Conservation (phyloP, 306 rosid genomes). For the Rosa rugosa region DNA sequence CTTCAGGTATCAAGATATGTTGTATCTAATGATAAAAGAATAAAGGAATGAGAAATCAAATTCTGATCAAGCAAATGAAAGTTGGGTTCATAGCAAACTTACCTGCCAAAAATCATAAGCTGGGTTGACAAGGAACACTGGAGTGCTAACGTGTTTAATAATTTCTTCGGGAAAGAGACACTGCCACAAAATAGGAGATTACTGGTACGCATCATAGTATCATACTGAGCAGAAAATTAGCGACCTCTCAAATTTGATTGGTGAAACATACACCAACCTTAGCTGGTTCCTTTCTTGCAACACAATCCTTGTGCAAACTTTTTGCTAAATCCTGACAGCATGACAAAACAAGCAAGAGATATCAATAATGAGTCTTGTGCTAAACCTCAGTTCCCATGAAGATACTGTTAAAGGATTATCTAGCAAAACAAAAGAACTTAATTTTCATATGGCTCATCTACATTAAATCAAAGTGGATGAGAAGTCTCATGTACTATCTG, state of each 20-base stretch:
- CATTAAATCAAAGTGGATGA: not conserved
- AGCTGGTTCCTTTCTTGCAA: slow-evolving; percentile 55
- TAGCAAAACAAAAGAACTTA: not conserved
- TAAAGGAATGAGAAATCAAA: slow-evolving; percentile 16
- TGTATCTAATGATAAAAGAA: slow-evolving; percentile 58
- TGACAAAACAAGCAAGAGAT: slow-evolving; percentile 16
- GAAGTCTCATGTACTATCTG: not conserved
- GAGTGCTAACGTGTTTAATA: slow-evolving; percentile 54
- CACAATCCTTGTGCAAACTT: slow-evolving; percentile 76
- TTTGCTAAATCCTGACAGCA: slow-evolving; percentile 62
- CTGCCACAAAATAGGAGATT: slow-evolving; percentile 42
- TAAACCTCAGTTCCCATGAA: not conserved
- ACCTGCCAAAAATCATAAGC: slow-evolving; percentile 98
- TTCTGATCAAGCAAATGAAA: slow-evolving; percentile 21
- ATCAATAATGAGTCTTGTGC: not conserved
- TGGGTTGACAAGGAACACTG: slow-evolving; percentile 87
- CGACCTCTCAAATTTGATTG: slow-evolving; percentile 16
- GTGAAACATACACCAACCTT: slow-evolving; percentile 40
- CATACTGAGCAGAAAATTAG: slow-evolving; percentile 15
- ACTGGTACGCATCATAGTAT: not conserved
- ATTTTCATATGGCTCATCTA: not conserved
- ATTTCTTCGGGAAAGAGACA: slow-evolving; percentile 83
- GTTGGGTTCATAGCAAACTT: slow-evolving; percentile 25
- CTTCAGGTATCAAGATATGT: slow-evolving; percentile 75
- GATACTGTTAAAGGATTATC: not conserved